These are phyloP conservation scores for Alternaria ethzedia DNA, from an alignment of 2,329 filamentous ascomycete genomes.

Conservation along the genomic window DNA sequence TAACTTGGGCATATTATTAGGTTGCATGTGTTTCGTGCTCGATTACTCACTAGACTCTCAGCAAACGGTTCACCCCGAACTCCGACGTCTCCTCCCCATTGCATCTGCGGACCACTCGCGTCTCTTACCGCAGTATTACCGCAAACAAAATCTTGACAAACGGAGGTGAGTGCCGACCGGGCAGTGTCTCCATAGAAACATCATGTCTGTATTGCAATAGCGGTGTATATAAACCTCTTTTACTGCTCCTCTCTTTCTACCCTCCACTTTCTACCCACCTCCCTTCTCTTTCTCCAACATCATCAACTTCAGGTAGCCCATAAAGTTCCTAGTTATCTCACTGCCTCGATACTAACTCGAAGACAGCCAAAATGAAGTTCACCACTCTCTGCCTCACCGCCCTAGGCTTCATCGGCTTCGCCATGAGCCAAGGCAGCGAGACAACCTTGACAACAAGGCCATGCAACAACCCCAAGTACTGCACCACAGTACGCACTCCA, in stretches of 20 bases:
- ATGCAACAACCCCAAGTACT: not conserved
- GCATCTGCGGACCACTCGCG: too few species aligned
- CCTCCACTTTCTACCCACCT: not conserved
- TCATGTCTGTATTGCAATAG: not conserved
- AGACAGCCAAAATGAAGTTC: not conserved
- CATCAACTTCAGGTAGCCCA: not conserved
- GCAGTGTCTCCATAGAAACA: accelerated
- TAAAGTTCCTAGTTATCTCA: not conserved
- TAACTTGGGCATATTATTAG: not conserved
- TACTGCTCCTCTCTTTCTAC: not conserved
- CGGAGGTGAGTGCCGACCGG: not conserved
- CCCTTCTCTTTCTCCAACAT: not conserved
- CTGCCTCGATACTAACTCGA: not conserved
- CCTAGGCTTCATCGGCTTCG: not conserved
- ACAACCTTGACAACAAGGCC: not conserved
- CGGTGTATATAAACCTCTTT: not conserved
- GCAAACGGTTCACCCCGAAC: not conserved
- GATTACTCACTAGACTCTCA: not conserved
- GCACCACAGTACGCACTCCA: not conserved
- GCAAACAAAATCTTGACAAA: not conserved
- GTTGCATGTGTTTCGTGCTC: not conserved
- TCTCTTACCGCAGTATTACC: not conserved
- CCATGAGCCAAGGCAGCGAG: not conserved
- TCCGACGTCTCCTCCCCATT: not conserved
- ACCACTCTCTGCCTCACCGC: not conserved